Percentiles rank a stretch among this genome's conserved stretches.
phyloP scores from a whole-genome alignment of 257 asterid genomes.

The Cordia subcordata region DNA sequence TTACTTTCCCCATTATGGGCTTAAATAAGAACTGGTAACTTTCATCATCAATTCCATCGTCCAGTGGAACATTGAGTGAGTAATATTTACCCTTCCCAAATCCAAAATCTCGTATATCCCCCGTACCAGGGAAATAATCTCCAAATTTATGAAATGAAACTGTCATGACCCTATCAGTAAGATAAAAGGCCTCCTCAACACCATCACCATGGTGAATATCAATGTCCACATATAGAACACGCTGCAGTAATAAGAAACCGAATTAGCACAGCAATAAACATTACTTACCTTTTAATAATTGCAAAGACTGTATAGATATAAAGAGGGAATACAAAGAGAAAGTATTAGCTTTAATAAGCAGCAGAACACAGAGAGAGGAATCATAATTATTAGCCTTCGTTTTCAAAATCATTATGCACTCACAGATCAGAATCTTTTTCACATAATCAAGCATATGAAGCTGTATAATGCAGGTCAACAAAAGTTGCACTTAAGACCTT shows the following conservation, averaged over 20 bases:
- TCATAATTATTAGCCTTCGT: no score
- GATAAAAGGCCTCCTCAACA: slow-evolving; percentile 6
- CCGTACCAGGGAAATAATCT: slow-evolving; percentile 4
- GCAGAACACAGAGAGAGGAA: no score
- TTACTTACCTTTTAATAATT: no score
- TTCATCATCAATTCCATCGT: slow-evolving; percentile 7
- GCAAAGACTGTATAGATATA: no score
- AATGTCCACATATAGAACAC: slow-evolving; percentile 7
- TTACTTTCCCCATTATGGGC: slow-evolving; percentile 2
- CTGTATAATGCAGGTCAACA: no score
- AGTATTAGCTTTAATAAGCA: no score
- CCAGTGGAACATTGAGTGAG: slow-evolving; percentile 4
- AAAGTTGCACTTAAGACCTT: no score
- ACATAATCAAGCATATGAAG: no score
- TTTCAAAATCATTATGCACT: no score
- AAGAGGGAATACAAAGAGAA: no score
- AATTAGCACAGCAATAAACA: no score
- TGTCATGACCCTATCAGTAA: slow-evolving; percentile 7
- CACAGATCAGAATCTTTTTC: no score
- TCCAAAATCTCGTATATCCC: slow-evolving; percentile 6
- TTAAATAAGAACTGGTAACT: slow-evolving; percentile 3
- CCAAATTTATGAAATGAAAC: slow-evolving; percentile 7
- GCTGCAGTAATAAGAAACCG: background rate
- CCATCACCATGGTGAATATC: slow-evolving; percentile 10
- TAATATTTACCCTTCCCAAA: background rate